Evolutionary conservation across 306 rosid species (phyloP).

Genomic region (Prunus fruticosa): DNA sequence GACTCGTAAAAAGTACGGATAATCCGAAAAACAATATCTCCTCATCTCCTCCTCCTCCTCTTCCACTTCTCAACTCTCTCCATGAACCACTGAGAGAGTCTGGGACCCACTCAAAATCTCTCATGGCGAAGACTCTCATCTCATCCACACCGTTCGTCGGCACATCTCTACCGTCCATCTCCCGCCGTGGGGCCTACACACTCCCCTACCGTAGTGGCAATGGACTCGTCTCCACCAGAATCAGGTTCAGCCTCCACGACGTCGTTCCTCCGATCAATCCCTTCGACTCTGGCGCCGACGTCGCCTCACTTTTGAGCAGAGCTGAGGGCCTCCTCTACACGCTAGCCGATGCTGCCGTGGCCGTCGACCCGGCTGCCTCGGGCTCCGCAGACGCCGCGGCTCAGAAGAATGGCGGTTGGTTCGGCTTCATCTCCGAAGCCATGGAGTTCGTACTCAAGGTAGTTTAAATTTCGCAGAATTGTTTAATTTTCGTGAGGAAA

Average conservation of each 20-base stretch:
- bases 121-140: conserved; percentile 82
- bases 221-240: conserved; percentile 53
- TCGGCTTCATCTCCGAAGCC: conserved; percentile 80
- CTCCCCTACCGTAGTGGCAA: conserved; percentile 36
- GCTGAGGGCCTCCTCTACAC: conserved; percentile 84
- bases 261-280: conserved; percentile 63
- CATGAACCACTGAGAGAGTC: conserved; percentile 9
- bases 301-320: conserved; percentile 38
- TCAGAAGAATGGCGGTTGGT: conserved; percentile 95
- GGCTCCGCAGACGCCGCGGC: conserved; percentile 44
- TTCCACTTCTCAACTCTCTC: conserved; percentile 1
- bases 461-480: not conserved
- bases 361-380: conserved; percentile 45
- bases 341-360: conserved; percentile 82
- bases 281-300: conserved; percentile 40
- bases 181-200: conserved; percentile 42
- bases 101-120: conserved; percentile 12
- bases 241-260: conserved; percentile 73
- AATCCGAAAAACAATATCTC: conserved; percentile 25
- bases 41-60: conserved; percentile 42
- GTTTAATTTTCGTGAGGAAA: not conserved
- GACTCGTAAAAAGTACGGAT: conserved; percentile 25
- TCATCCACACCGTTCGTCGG: conserved; percentile 73
- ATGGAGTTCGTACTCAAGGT: conserved; percentile 97
- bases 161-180: conserved; percentile 54